Evolutionary conservation across 257 asterid genomes (phyloP).

Genomic region (Primulina eburnea): DNA sequence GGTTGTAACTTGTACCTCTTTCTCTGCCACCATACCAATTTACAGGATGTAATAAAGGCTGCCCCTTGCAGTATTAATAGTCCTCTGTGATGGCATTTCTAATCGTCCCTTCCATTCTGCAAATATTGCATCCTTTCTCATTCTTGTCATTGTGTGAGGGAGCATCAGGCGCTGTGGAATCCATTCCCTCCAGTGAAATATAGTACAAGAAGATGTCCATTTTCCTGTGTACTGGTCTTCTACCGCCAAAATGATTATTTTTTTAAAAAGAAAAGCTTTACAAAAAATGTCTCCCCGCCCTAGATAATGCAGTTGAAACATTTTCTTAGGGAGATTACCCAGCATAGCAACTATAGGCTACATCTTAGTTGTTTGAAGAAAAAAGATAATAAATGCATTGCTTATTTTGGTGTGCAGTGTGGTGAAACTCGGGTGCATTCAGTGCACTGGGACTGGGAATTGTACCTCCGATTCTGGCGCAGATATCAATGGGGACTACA

Average conservation of each 20-base stretch:
- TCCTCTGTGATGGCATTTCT: conserved; percentile 21
- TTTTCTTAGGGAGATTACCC: not conserved
- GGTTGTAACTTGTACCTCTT: conserved; percentile 2
- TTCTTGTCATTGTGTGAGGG: conserved; percentile 12
- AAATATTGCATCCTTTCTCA: conserved; percentile 1
- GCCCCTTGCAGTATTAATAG: not conserved
- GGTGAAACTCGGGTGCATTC: not conserved
- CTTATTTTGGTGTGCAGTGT: not conserved
- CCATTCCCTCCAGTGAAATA: conserved; percentile 7
- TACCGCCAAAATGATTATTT: not conserved
- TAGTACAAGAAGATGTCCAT: conserved; percentile 4
- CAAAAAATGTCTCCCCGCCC: too few species aligned
- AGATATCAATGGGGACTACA: not conserved
- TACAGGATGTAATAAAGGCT: not conserved
- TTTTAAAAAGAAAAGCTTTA: too few species aligned
- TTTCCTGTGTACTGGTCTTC: not conserved
- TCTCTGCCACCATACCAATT: conserved; percentile 23
- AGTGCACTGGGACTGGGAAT: not conserved
- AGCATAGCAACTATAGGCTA: not conserved
- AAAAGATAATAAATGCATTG: not conserved
- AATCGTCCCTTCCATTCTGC: conserved; percentile 30
- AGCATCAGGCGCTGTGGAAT: conserved; percentile 15
- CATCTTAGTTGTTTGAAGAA: not conserved
- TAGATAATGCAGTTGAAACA: not conserved
- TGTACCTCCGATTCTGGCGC: not conserved